phyloP scores from a whole-genome alignment of 2,329 filamentous ascomycete species.

The Ascochyta fabae region DNA sequence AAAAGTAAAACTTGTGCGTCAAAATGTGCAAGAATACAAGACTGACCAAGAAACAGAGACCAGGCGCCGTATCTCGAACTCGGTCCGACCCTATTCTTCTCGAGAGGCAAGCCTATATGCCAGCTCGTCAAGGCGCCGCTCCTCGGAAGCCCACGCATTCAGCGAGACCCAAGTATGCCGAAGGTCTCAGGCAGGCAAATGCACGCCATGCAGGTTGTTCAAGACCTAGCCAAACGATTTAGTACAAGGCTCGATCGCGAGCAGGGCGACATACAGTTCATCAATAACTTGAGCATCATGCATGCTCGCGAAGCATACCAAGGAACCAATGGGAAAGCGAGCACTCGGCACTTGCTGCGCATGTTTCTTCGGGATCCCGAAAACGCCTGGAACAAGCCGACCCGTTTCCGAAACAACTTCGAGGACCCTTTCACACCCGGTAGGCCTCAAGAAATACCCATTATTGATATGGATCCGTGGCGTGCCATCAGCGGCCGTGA shows the following conservation, averaged over 20 bases:
- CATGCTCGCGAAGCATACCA: conserved; percentile 46
- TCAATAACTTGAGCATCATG: conserved; percentile 48
- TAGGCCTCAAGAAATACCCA: conserved; percentile 41
- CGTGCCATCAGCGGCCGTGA: conserved; percentile 48
- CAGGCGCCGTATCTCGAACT: conserved; percentile 40
- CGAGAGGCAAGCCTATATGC: conserved; percentile 44
- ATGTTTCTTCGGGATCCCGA: conserved; percentile 48
- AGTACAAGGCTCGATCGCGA: conserved; percentile 42
- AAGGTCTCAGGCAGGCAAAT: conserved; percentile 36
- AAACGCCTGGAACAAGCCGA: conserved; percentile 44
- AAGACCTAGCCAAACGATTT: conserved; percentile 38
- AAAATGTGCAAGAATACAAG: background rate
- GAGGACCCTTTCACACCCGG: conserved; percentile 42
- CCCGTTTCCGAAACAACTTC: conserved; percentile 35
- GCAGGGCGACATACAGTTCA: conserved; percentile 46
- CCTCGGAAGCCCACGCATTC: conserved; percentile 43
- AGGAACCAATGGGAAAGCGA: conserved; percentile 30
- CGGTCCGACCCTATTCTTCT: conserved; percentile 46
- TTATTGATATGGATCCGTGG: conserved; percentile 46
- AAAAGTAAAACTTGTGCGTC: conserved; percentile 34
- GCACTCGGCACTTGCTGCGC: conserved; percentile 45
- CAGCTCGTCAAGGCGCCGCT: conserved; percentile 49
- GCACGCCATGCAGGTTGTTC: conserved; percentile 39
- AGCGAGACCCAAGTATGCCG: conserved; percentile 40
- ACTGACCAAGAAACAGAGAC: conserved; percentile 24